A percentile compares a stretch with the other conserved stretches of the same genome.
These are phyloP conservation scores for Hsuehochloa calcarea DNA, from an alignment of 176 grass and related monocot species.

Conservation along the genomic window DNA sequence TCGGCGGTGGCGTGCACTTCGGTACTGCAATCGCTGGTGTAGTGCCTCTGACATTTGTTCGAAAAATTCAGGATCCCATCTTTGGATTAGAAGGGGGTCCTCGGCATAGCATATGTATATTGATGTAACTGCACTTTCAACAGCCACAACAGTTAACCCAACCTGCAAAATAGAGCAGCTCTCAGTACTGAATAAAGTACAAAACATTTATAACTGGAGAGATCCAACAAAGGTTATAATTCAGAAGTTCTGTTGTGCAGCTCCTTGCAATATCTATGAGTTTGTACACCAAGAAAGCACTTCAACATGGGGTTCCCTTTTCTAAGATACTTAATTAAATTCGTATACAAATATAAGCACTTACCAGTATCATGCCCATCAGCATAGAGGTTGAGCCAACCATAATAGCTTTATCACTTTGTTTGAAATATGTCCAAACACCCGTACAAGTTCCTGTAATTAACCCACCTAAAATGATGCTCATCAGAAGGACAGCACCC, in stretches of 20 bases:
- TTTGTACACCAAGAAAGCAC: neutral
- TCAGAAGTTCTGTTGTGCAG: neutral
- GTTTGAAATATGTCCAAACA: conserved; percentile 88
- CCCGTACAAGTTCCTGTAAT: conserved; percentile 89
- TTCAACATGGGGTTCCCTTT: neutral
- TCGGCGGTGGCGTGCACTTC: conserved; percentile 71
- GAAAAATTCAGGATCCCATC: conserved; percentile 92
- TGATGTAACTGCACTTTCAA: conserved; percentile 95
- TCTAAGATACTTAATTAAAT: conserved; percentile 1
- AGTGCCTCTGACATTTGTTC: conserved; percentile 67
- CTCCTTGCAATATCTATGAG: neutral
- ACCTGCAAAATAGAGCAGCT: conserved; percentile 53
- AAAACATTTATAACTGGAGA: neutral
- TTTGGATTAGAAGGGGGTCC: conserved; percentile 84
- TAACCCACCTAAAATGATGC: conserved; percentile 80
- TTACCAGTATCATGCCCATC: conserved; percentile 98
- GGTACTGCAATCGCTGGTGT: conserved; percentile 81
- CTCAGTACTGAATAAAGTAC: neutral
- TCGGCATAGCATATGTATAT: conserved; percentile 96
- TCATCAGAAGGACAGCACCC: conserved; percentile 94
- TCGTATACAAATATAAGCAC: conserved; percentile 1
- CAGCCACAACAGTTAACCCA: conserved; percentile 81
- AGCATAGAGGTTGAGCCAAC: conserved; percentile 84
- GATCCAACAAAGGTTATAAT: neutral
- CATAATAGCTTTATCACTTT: conserved; percentile 83